phyloP scores from a whole-genome alignment of 345 rosid genomes.

The Camelina hispida region DNA sequence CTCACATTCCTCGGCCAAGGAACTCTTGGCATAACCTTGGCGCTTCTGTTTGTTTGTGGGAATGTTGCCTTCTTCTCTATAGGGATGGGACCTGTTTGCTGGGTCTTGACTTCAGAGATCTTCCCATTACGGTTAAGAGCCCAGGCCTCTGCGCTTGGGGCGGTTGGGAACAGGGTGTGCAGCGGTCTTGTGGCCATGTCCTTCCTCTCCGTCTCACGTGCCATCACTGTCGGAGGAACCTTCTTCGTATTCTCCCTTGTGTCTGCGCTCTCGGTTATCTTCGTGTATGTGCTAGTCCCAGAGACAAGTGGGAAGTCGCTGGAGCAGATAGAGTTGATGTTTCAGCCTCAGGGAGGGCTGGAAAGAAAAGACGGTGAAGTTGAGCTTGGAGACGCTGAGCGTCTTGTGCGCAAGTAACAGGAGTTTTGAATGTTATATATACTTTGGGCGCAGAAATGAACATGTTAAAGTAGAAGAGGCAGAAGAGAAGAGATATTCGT shows the following conservation, averaged over 20 bases:
- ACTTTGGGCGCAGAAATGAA: conserved; percentile 5
- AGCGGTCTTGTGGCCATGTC: conserved; percentile 86
- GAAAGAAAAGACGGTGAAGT: conserved; percentile 54
- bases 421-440: conserved; percentile 26
- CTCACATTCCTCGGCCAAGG: conserved; percentile 62
- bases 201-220: conserved; percentile 65
- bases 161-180: conserved; percentile 75
- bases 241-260: conserved; percentile 62
- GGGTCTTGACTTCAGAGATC: conserved; percentile 86
- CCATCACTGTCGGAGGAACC: conserved; percentile 69
- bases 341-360: conserved; percentile 44
- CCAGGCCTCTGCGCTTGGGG: conserved; percentile 81
- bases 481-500: conserved; percentile 11
- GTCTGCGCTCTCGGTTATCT: conserved; percentile 67
- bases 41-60: conserved; percentile 68
- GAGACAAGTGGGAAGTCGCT: conserved; percentile 84
- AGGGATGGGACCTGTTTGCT: conserved; percentile 81
- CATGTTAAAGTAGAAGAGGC: conserved; percentile 23
- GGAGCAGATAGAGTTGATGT: conserved; percentile 75
- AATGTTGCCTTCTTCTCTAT: conserved; percentile 84
- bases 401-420: conserved; percentile 60
- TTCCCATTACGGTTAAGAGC: conserved; percentile 79
- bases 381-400: conserved; percentile 76
- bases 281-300: conserved; percentile 65
- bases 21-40: conserved; percentile 49